Conservation (phyloP, 2,329 filamentous ascomycete genomes). For the Thielaviopsis euricoi region DNA sequence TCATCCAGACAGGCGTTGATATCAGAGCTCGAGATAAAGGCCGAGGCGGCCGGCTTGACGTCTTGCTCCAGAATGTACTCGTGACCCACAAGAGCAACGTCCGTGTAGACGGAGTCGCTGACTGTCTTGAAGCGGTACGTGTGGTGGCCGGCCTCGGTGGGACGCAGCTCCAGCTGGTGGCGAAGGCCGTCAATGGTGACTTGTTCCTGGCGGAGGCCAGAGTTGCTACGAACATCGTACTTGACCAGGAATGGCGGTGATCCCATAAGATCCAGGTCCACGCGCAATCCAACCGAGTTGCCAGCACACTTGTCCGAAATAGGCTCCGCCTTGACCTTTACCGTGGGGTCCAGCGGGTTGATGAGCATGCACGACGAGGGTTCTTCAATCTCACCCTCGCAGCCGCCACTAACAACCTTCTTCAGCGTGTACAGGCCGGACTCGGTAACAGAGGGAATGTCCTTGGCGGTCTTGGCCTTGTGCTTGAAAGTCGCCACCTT, state of each 20-base stretch:
- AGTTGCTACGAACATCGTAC: conserved; percentile 56
- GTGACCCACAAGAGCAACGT: conserved; percentile 42
- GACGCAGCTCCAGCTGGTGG: conserved; percentile 71
- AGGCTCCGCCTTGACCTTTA: conserved; percentile 58
- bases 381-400: conserved; percentile 76
- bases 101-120: conserved; percentile 65
- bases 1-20: conserved; percentile 71
- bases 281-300: conserved; percentile 76
- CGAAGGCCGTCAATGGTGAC: conserved; percentile 54
- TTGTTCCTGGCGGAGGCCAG: conserved; percentile 35
- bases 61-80: conserved; percentile 62
- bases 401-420: conserved; percentile 63
- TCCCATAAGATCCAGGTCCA: conserved; percentile 79
- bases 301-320: conserved; percentile 92
- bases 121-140: conserved; percentile 72
- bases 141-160: conserved; percentile 67
- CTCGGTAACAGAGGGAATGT: conserved; percentile 52
- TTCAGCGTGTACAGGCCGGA: conserved; percentile 78
- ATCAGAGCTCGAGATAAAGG: conserved; percentile 43
- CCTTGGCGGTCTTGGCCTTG: conserved; percentile 41
- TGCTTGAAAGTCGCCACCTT: conserved; percentile 40
- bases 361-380: conserved; percentile 84
- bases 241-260: conserved; percentile 78
- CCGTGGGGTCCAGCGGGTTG: conserved; percentile 74
- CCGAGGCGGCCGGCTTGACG: conserved; percentile 83